phyloP scores from a whole-genome alignment of 257 asterid genomes.

The Rehmannia glutinosa region DNA sequence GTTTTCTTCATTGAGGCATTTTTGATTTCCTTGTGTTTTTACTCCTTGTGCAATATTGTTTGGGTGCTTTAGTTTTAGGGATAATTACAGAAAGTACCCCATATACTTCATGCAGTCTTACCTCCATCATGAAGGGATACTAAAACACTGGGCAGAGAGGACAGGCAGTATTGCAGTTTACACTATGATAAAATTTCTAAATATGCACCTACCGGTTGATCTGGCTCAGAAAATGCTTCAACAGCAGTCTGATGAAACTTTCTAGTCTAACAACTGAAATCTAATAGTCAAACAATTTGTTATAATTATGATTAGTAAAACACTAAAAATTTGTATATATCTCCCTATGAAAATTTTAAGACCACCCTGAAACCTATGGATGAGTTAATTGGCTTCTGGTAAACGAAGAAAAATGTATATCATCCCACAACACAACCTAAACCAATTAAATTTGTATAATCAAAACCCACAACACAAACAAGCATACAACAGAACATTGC shows the following conservation, averaged over 20 bases:
- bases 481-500: slow-evolving; percentile 1
- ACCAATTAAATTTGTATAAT: background rate
- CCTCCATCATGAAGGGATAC: background rate
- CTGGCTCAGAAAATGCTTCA: background rate
- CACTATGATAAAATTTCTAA: background rate
- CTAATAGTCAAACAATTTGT: background rate
- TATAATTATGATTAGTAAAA: background rate
- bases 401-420: background rate
- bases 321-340: background rate
- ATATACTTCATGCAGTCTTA: background rate
- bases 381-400: background rate
- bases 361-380: background rate
- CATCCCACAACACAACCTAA: slow-evolving; percentile 77
- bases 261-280: background rate
- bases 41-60: too few species aligned
- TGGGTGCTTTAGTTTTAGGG: too few species aligned
- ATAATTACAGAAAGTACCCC: too few species aligned
- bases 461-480: slow-evolving; percentile 1
- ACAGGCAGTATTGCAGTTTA: background rate
- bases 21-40: too few species aligned
- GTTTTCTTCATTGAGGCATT: too few species aligned
- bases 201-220: background rate
- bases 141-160: background rate
- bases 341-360: background rate
- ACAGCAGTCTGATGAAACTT: slow-evolving; percentile 1